These are phyloP conservation scores for Ceriops decandra DNA, from an alignment of 345 rosid genomes.

Conservation along the genomic window DNA sequence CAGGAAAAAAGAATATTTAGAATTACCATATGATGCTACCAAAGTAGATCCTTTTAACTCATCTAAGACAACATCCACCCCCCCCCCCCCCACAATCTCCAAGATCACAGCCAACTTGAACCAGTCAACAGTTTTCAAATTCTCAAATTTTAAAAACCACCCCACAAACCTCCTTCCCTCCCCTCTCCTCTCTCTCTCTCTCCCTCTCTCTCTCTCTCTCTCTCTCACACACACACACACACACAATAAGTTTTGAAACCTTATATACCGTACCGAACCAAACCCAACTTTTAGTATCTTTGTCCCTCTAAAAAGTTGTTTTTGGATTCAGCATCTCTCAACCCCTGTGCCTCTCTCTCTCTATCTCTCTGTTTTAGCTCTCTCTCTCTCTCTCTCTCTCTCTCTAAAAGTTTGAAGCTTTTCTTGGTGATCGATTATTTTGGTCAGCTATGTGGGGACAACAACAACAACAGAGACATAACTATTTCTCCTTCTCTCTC, in stretches of 20 bases:
- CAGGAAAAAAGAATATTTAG: not conserved
- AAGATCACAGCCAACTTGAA: constrained; percentile 1
- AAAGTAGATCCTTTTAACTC: constrained; percentile 27
- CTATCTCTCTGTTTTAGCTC: constrained; percentile 13
- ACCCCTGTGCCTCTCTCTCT: not conserved
- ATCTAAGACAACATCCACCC: constrained; percentile 14
- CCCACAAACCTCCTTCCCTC: constrained; percentile 1
- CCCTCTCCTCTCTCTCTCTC: not conserved
- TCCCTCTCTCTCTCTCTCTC: constrained; percentile 7
- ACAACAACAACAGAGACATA: constrained; percentile 7
- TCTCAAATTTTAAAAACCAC: not conserved
- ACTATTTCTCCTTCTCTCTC: not conserved
- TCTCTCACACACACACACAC: too few relatives aligned
- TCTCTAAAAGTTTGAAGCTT: constrained; percentile 3
- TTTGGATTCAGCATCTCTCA: constrained; percentile 5
- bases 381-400: constrained; percentile 11
- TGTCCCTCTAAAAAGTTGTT: constrained; percentile 8
- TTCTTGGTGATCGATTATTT: not conserved
- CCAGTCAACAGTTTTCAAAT: not conserved
- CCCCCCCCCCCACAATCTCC: constrained; percentile 4
- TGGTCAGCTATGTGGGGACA: constrained; percentile 19
- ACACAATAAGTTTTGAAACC: not conserved
- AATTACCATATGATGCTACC: constrained; percentile 33
- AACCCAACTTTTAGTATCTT: not conserved
- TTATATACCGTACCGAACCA: constrained; percentile 3